Conservation (phyloP, 1,139 yeast species). For the Pichia sp. region DNA sequence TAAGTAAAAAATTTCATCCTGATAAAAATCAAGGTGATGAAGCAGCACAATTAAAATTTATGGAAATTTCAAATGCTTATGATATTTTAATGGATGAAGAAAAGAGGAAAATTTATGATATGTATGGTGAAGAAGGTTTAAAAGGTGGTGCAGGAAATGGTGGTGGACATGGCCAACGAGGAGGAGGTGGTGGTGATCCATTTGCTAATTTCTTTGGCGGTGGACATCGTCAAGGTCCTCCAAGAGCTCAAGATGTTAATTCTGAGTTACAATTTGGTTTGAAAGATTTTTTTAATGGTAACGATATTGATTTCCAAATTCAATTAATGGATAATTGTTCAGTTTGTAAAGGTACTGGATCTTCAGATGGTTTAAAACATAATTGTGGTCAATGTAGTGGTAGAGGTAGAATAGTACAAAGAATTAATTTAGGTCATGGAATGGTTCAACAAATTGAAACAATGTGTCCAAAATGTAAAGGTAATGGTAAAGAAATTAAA, state of each 20-base stretch:
- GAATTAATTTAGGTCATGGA: slow-evolving; percentile 79
- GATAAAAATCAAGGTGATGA: slow-evolving; percentile 83
- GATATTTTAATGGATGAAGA: slow-evolving; percentile 76
- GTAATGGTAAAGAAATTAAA: slow-evolving; percentile 62
- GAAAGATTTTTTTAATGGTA: slow-evolving; percentile 66
- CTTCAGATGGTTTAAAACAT: slow-evolving; percentile 66
- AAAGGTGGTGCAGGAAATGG: slow-evolving; percentile 32
- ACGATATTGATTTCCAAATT: slow-evolving; percentile 52
- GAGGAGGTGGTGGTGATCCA: slow-evolving; percentile 39
- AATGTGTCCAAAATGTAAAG: slow-evolving; percentile 73
- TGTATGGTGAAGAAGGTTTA: slow-evolving; percentile 79
- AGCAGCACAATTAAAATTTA: slow-evolving; percentile 76
- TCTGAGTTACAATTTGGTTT: slow-evolving; percentile 53
- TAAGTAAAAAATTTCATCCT: slow-evolving; percentile 88
- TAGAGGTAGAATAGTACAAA: slow-evolving; percentile 58
- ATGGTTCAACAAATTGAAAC: slow-evolving; percentile 83
- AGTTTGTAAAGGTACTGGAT: slow-evolving; percentile 77
- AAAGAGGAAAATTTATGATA: slow-evolving; percentile 67
- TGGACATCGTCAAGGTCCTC: slow-evolving; percentile 22
- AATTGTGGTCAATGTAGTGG: slow-evolving; percentile 70
- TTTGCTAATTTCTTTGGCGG: slow-evolving; percentile 15
- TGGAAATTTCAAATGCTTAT: slow-evolving; percentile 90
- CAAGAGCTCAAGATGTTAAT: slow-evolving; percentile 61
- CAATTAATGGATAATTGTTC: slow-evolving; percentile 70
- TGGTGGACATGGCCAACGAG: slow-evolving; percentile 22